Conservation (phyloP, 805 yeast genomes). For the Metschnikowia lunata region DNA sequence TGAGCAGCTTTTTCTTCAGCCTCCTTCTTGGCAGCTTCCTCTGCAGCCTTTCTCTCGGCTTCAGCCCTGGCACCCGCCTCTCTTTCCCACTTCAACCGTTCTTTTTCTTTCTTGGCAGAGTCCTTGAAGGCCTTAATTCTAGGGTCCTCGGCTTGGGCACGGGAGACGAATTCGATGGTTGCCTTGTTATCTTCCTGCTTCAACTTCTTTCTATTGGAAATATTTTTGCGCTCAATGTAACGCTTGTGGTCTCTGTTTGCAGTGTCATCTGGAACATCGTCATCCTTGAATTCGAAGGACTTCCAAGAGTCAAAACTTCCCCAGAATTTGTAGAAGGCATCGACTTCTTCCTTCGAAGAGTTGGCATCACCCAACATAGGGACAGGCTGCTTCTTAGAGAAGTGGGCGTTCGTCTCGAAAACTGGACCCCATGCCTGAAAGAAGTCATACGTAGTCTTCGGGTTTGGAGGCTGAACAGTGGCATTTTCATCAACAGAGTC, state of each 20-base stretch:
- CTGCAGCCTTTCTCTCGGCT: constrained; percentile 90
- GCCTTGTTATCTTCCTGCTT: constrained; percentile 96
- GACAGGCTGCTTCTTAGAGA: constrained; percentile 87
- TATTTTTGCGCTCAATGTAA: constrained; percentile 94
- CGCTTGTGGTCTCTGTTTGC: constrained; percentile 99
- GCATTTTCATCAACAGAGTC: constrained; percentile 94
- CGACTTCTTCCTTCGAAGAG: constrained; percentile 75
- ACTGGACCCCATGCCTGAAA: constrained; percentile 90
- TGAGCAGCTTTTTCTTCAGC: constrained; percentile 69
- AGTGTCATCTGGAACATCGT: constrained; percentile 98
- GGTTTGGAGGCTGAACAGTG: constrained; percentile 73
- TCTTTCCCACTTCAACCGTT: constrained; percentile 92
- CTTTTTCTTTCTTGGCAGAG: constrained; percentile 91
- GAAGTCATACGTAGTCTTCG: constrained; percentile 71
- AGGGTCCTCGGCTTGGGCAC: constrained; percentile 89
- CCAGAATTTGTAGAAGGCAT: constrained; percentile 87
- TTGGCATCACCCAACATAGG: constrained; percentile 71
- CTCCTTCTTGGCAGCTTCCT: constrained; percentile 71
- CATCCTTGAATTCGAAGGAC: constrained; percentile 95
- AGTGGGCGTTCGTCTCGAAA: constrained; percentile 85
- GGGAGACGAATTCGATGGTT: constrained; percentile 77
- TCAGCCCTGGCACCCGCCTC: constrained; percentile 97
- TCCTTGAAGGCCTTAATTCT: constrained; percentile 92
- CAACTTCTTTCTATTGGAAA: constrained; percentile 93
- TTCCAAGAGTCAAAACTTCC: constrained; percentile 96